Evolutionary conservation across 2,329 filamentous ascomycete species (phyloP), one percentile per base, ranked within the genome.

Genomic region (Magnaporthales sp.): DNA sequence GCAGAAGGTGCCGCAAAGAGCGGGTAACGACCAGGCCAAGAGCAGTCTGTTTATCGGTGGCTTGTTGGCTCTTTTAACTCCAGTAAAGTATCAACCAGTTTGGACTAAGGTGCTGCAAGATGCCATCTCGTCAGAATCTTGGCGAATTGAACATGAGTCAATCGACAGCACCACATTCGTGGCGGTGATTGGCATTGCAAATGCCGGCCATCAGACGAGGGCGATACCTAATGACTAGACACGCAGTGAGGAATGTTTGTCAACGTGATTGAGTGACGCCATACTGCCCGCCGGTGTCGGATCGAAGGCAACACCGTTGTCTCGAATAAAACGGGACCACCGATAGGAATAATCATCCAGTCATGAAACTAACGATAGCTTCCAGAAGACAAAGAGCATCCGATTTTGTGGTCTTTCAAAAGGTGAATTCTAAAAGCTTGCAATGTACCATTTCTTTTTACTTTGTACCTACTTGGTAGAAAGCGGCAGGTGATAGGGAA

Each of bases 211-310:
- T 51, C n/a, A 22, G 22, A n/a, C 54, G 13, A 58, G 54, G 51
- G 22, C 2, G 54, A 58, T 58, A 27, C 22, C 11, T 58, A 19
- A 24, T 8, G 51, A 56, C 51, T 54, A 54, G 9, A 13, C 54
- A 24, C 38, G 15, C n/a, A 19, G 38, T 19, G 19, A 51, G 19
- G 38, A 27, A 15, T 58, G 9, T n/a, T 15, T 13, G 24, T 58
- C 54, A 58, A 27, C 54, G 54, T 58, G 54, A 58, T 58, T 58
- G 54, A 58, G 54, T 58, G 54, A 58, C 54, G 54, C 54, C 54
- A 58, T 58, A 58, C 54, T 58, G 5, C 22, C 9, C 54, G 54
- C 54, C 54, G 54, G 54, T 58, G 54, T 58, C 54, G 54, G 54
- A 22, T 24, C 26, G 22, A 19, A 56, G 22, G 54, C 24, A 26